Base-by-base conservation (phyloP, 2,329 filamentous ascomycete genomes). In the Xylaria sp. region DNA sequence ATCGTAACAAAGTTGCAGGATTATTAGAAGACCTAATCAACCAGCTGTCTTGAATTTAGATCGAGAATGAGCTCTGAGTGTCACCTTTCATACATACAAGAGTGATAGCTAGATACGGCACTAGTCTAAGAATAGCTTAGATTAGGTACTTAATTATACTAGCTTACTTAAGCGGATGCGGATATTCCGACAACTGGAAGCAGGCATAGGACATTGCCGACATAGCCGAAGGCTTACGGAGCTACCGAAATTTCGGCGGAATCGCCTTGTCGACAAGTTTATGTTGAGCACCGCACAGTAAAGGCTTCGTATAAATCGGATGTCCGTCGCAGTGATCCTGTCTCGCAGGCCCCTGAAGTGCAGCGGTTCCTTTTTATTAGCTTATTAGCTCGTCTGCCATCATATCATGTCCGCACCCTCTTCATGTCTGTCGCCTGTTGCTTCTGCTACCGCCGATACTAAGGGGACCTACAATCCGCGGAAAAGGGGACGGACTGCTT, bases 401-500 rank as follows among this genome's bases (percentile, higher is more conserved):
- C n/a, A n/a, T 72, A 54, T 18, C 25, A 66, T 72, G 65, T 66
- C 71, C 35, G 59, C 58, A n/a, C 60, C 60, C 55, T 40, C 50
- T 44, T 44, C 73, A 50, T 59, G 64, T 35, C 44, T 69, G 40
- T 66, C 71, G 21, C 66, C 72, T 32, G 37, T 66, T 21, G n/a
- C 67, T 54, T 51, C 72, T 55, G 55, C 55, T 44, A 16, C 48
- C 40, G 44, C 35, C 35, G 66, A 72, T 47, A 57, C 25, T 5
- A 71, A 67, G 44, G 66, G 51, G 2, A 23, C 70, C 35, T 68
- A 71, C 42, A 83, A 83, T 68, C 81, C 81, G n/a, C 79, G 81
- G 25, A 84, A 84, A 72, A 79, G 82, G 61, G 81, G 80, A 21
- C 77, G 82, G 40, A 84, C 82, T 1, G 82, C 82, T 9, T 84